Percentiles rank a stretch among this genome's conserved stretches.
These are phyloP conservation scores for Zelonia costaricensis DNA, from an alignment of 208 protist species.

Conservation along the genomic window DNA sequence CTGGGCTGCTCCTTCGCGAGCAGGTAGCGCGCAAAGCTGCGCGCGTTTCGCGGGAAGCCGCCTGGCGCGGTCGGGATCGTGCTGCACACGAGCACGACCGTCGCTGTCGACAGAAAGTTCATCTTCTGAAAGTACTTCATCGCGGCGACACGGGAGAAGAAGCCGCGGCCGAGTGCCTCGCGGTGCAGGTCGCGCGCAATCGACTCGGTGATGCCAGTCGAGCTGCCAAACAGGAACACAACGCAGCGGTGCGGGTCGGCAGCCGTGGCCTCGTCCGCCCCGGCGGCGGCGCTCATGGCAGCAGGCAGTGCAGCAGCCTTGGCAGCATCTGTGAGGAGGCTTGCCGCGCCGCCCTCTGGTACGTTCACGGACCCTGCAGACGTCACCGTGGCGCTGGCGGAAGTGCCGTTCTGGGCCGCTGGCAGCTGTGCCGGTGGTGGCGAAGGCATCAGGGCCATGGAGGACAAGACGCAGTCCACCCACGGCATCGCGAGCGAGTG, in stretches of 20 bases:
- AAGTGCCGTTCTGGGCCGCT: background rate
- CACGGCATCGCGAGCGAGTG: constrained; percentile 53
- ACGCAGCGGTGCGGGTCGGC: constrained; percentile 23
- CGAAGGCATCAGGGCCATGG: constrained; percentile 30
- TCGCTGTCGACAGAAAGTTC: constrained; percentile 45
- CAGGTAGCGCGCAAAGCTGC: constrained; percentile 52
- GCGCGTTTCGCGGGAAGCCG: constrained; percentile 53
- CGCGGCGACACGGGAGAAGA: constrained; percentile 42
- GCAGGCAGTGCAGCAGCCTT: background rate
- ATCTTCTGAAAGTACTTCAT: constrained; percentile 50
- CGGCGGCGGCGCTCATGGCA: background rate
- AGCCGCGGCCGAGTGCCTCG: constrained; percentile 39
- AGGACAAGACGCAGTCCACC: constrained; percentile 34
- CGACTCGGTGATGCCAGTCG: constrained; percentile 51
- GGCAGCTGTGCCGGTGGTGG: background rate
- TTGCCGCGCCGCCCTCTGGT: too few relatives aligned
- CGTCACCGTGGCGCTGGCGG: background rate
- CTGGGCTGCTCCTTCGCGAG: constrained; percentile 21
- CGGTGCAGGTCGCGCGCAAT: constrained; percentile 57
- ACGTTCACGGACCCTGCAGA: too few relatives aligned
- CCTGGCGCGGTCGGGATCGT: constrained; percentile 47
- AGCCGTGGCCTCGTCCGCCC: background rate
- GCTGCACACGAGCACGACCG: constrained; percentile 53
- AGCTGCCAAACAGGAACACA: constrained; percentile 61
- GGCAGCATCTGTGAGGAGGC: too few relatives aligned